Evolutionary conservation across 2,329 filamentous ascomycete genomes (phyloP).

Genomic region (Diplodia corticola): DNA sequence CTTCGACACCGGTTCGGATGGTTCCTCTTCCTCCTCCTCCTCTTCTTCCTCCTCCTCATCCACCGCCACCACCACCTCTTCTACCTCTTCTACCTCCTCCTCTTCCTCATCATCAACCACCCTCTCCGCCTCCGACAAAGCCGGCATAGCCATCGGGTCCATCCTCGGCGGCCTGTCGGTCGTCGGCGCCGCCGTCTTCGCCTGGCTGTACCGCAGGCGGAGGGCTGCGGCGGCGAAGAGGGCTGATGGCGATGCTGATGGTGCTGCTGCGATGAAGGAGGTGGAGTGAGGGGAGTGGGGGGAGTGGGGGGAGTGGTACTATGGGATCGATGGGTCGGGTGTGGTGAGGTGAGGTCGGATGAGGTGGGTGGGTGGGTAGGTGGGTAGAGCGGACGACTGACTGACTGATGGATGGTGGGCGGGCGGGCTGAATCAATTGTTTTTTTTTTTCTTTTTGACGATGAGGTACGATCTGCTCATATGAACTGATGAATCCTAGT

Average conservation of each 20-base stretch:
- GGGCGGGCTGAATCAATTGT: too few species aligned
- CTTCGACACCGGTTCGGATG: constrained; percentile 32
- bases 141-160: constrained; percentile 44
- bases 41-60: constrained; percentile 24
- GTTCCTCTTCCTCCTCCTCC: constrained; percentile 26
- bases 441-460: not conserved
- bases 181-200: constrained; percentile 30
- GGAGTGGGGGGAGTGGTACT: not conserved
- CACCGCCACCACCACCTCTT: constrained; percentile 21
- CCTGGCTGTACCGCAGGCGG: constrained; percentile 29
- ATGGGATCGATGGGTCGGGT: too few species aligned
- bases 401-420: too few species aligned
- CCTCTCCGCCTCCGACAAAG: constrained; percentile 45
- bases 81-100: not conserved
- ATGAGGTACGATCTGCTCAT: not conserved
- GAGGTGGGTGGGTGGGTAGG: not conserved
- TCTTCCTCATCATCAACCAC: not conserved
- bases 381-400: too few species aligned
- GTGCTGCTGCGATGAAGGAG: not conserved
- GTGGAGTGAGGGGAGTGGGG: not conserved
- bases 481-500: not conserved
- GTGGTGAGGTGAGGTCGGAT: too few species aligned
- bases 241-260: not conserved
- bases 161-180: constrained; percentile 31
- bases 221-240: constrained; percentile 21